A percentile compares a stretch with the other conserved stretches of the same genome.
Evolutionary conservation across 1,284 basidiomycete genomes (phyloP).

Genomic region (Leccinum solheimii): DNA sequence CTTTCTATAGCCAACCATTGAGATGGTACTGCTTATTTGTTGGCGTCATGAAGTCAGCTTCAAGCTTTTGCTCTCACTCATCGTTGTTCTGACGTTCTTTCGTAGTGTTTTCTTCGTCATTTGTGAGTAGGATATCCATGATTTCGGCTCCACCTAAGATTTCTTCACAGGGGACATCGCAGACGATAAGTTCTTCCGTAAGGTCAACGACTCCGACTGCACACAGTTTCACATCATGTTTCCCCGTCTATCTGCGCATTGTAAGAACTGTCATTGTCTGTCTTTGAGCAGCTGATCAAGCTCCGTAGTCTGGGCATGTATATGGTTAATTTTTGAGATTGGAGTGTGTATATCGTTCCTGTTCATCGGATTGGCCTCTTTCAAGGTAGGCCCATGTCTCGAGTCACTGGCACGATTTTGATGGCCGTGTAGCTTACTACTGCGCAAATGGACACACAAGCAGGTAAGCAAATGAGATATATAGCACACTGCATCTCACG

Average conservation of each 20-base stretch:
- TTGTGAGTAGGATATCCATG: constrained; percentile 47
- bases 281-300: constrained; percentile 6
- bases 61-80: background rate
- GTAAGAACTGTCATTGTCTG: constrained; percentile 38
- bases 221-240: constrained; percentile 74
- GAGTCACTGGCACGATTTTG: constrained; percentile 8
- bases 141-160: constrained; percentile 2
- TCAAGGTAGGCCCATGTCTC: constrained; percentile 54
- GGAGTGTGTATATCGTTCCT: constrained; percentile 67
- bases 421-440: constrained; percentile 43
- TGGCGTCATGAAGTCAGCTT: constrained; percentile 77
- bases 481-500: constrained; percentile 15
- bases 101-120: constrained; percentile 74
- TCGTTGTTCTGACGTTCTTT: constrained; percentile 18
- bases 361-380: constrained; percentile 69
- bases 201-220: constrained; percentile 80
- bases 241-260: constrained; percentile 63
- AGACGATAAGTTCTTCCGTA: constrained; percentile 84
- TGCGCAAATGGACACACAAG: constrained; percentile 57
- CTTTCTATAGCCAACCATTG: constrained; percentile 49
- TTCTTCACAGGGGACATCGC: constrained; percentile 70
- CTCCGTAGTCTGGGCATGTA: constrained; percentile 64
- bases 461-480: constrained; percentile 41
- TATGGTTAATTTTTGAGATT: constrained; percentile 75
- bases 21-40: constrained; percentile 83